Evolutionary conservation across 345 rosid genomes (phyloP), one percentile per base, ranked within the genome.

Genomic region (Triadica sebifera): DNA sequence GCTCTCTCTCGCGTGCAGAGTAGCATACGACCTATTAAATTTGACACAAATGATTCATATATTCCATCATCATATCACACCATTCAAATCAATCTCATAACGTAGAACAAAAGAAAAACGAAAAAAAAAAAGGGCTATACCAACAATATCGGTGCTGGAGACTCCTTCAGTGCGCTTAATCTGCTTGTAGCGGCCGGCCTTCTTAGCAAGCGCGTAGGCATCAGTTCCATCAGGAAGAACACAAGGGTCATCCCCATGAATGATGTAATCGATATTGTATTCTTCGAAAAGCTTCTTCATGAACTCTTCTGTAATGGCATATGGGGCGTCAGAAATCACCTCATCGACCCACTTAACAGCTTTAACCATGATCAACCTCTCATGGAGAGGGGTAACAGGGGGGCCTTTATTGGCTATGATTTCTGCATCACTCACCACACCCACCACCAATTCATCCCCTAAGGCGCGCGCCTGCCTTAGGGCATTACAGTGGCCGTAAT

Each of bases 121-220:
- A 43, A 59, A 13, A 11, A 64, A 4, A 17, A 41, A 60, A 77
- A n/a, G n/a, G 96, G 19, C 37, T 77, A 52, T 76, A 90, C 96
- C 96, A 52, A 89, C 96, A 43, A 90, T 84, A 70, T 90, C 96
- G 0, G 96, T 90, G 87, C 91, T 90, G 20, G 96, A 90, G 45
- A 90, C 93, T 13, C 96, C 96, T 80, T 90, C 93, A 1, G 91
- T 90, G 24, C 96, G 93, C 83, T 90, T 90, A 72, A 90, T 90
- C 81, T 90, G 96, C 80, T 87, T 90, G 81, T 84, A 90, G 45
- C 93, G 88, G 50, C 91, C 93, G 5, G 91, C 96, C 83, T 85
- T 86, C 85, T 90, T 89, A 34, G 96, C 96, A 12, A 86, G 87
- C 2, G 84, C 96, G 74, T 87, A 90, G 0, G 96, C 96, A 77